phyloP scores from a whole-genome alignment of 1,284 basidiomycete genomes.

The Megacollybia platyphylla region DNA sequence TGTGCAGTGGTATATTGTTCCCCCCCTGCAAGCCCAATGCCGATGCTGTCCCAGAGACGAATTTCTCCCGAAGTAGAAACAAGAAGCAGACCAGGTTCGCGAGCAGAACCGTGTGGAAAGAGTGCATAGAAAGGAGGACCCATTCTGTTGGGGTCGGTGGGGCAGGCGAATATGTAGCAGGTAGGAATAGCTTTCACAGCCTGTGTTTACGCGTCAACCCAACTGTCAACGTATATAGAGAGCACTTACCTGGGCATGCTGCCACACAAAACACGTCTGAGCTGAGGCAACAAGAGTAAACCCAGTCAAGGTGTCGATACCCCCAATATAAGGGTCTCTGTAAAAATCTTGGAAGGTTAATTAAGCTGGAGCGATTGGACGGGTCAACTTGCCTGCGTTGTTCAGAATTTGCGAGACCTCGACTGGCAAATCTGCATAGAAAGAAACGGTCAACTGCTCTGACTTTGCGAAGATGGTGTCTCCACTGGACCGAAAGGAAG shows the following conservation, averaged over 20 bases:
- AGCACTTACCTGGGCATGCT: constrained; percentile 48
- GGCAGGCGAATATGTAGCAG: constrained; percentile 73
- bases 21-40: constrained; percentile 71
- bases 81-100: constrained; percentile 70
- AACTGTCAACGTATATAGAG: constrained; percentile 1
- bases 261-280: constrained; percentile 73
- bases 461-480: constrained; percentile 60
- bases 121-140: constrained; percentile 54
- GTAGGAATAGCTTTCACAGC: constrained; percentile 56
- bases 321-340: constrained; percentile 52
- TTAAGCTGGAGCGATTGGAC: constrained; percentile 5
- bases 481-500: constrained; percentile 20
- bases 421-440: constrained; percentile 57
- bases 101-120: constrained; percentile 51
- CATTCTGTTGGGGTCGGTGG: constrained; percentile 26
- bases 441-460: constrained; percentile 53
- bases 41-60: constrained; percentile 73
- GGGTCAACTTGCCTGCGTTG: constrained; percentile 40
- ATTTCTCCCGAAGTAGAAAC: constrained; percentile 50
- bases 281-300: constrained; percentile 62
- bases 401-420: constrained; percentile 63
- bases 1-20: constrained; percentile 43
- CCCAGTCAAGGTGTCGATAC: constrained; percentile 56
- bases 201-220: constrained; percentile 15
- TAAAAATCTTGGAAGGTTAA: constrained; percentile 41